Evolutionary conservation across 176 grass and related monocot genomes (phyloP), one percentile per base, ranked within the genome.

Genomic region (Urochloa ruziziensis): DNA sequence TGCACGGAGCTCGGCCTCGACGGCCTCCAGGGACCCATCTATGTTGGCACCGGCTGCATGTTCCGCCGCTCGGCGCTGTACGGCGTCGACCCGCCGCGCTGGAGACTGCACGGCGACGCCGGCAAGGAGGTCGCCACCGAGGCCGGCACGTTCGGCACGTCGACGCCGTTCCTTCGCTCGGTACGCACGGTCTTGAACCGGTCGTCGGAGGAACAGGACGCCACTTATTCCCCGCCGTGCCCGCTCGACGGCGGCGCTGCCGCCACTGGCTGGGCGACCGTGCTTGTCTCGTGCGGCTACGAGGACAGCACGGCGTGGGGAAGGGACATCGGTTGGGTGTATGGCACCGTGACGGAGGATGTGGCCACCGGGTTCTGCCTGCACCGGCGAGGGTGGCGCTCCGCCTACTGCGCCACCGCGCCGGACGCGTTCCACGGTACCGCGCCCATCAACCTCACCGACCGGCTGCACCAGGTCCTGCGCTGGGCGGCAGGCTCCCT

Each of bases 1-100:
- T 87, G 89, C 67, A 89, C 88, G 59, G 89, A 92, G 88, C 90
- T 88, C 39, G 93, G 88, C 69, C 93, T 95, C 23, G 93, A 95
- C 69, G 93, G 93, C 35, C 17, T 94, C 48, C 93, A 92, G 87
- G 83, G 83, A 9, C 83, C 83, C 61, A 78, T 85, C 3, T 85
- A 85, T 21, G 83, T 85, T 6, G 83, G 83, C 62, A 78, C 83
- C 7, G 74, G 83, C 0, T 85, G 83, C 83, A 11, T 85, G 14
- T 84, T 84, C 15, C 82, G 82, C 61, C 82, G 82, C 43, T 19
- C 32, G 3, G 82, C 82, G 5, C 71, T 84, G 0, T 84, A 66
- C 47, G 59, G 60, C 34, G 24, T 3, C 10, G 71, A 84, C 28
- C 81, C 81, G 5, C 81, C 70, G 14, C 81, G 40, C n/a, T 83